phyloP scores from a whole-genome alignment of 768 basidiomycete species.

The Suillus placidus region DNA sequence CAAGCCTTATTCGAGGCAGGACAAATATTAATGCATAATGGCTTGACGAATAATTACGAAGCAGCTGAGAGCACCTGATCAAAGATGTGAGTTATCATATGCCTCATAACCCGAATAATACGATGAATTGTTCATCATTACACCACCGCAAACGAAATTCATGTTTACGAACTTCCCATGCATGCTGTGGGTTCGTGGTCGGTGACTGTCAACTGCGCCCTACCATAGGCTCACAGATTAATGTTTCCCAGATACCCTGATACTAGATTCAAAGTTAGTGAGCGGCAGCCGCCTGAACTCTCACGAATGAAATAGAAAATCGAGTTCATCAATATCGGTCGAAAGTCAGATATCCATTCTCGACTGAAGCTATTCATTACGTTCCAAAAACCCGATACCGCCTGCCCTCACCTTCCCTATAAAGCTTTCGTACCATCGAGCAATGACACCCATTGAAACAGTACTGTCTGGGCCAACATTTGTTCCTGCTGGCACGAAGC shows the following conservation, averaged over 20 bases:
- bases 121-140: not conserved
- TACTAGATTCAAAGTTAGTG: not conserved
- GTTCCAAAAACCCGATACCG: constrained; percentile 66
- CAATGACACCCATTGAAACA: constrained; percentile 64
- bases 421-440: constrained; percentile 75
- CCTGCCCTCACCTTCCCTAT: constrained; percentile 57
- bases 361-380: constrained; percentile 22
- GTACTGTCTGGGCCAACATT: constrained; percentile 50
- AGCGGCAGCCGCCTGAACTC: too few relatives aligned
- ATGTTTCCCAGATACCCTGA: not conserved
- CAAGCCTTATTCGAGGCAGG: not conserved
- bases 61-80: not conserved
- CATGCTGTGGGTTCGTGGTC: not conserved
- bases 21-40: not conserved
- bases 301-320: not conserved
- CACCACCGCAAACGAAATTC: not conserved
- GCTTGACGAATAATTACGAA: not conserved
- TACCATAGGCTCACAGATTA: not conserved
- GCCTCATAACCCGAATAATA: not conserved
- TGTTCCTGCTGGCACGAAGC: constrained; percentile 52
- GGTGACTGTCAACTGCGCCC: not conserved
- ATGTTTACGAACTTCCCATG: not conserved
- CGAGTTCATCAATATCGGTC: not conserved
- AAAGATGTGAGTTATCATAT: not conserved
- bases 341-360: not conserved